Percentiles rank a stretch among this genome's conserved stretches.
Conservation (phyloP, 768 basidiomycete species). For the Rhizopogon sp. region DNA sequence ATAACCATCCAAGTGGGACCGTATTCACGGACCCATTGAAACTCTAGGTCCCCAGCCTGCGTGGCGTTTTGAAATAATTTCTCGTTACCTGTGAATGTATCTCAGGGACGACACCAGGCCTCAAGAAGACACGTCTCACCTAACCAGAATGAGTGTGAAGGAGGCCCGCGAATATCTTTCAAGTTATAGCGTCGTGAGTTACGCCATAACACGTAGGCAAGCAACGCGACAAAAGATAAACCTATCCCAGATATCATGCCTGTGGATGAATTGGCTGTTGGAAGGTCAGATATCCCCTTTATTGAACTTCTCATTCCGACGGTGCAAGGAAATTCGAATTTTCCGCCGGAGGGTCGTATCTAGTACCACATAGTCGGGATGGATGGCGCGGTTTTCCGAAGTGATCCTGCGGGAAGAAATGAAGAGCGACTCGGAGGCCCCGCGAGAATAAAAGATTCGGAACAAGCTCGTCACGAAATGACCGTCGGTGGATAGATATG, state of each 20-base stretch:
- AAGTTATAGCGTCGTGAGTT: neutral
- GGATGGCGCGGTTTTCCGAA: too few relatives aligned
- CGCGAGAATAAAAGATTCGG: too few relatives aligned
- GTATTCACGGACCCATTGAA: constrained; percentile 21
- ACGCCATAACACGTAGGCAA: constrained; percentile 2
- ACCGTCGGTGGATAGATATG: too few relatives aligned
- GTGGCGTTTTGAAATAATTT: constrained; percentile 13
- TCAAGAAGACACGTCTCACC: neutral
- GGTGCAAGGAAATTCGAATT: neutral
- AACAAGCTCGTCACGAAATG: too few relatives aligned
- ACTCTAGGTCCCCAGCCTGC: constrained; percentile 26
- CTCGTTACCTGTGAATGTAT: constrained; percentile 17
- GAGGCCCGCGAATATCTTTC: constrained; percentile 6
- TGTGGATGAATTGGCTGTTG: neutral
- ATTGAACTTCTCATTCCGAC: neutral
- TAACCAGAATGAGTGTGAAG: constrained; percentile 2
- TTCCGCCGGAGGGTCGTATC: too few relatives aligned
- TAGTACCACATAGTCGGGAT: too few relatives aligned
- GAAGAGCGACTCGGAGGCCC: too few relatives aligned
- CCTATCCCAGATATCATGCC: neutral
- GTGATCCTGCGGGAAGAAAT: too few relatives aligned
- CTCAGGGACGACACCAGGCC: neutral
- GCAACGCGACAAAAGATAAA: neutral
- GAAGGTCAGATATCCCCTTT: neutral
- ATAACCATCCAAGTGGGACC: constrained; percentile 18